Evolutionary conservation across 2,329 filamentous ascomycete species (phyloP).

Genomic region (Hawksworthiomyces lignivorus): DNA sequence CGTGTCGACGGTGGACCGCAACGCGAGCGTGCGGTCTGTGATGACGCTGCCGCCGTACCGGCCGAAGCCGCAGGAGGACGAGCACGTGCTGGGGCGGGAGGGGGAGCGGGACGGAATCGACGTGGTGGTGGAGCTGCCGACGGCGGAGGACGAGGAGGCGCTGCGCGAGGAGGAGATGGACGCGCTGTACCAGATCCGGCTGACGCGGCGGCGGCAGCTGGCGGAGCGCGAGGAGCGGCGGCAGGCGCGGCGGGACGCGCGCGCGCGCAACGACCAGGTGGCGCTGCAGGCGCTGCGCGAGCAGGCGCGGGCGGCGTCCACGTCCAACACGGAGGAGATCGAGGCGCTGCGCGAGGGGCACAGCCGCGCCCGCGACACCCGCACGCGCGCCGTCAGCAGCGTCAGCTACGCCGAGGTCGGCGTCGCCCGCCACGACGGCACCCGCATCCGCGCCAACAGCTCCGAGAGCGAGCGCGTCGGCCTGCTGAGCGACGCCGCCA

Average conservation of each 20-base stretch:
- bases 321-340: constrained; percentile 45
- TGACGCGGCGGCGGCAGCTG: constrained; percentile 66
- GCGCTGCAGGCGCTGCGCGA: constrained; percentile 61
- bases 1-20: constrained; percentile 55
- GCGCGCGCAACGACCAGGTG: constrained; percentile 59
- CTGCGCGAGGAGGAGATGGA: constrained; percentile 89
- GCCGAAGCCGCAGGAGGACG: constrained; percentile 61
- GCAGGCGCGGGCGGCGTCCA: constrained; percentile 39
- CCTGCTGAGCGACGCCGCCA: constrained; percentile 63
- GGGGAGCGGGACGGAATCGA: constrained; percentile 91
- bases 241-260: constrained; percentile 61
- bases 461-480: constrained; percentile 65
- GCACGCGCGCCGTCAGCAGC: constrained; percentile 62
- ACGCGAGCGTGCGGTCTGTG: constrained; percentile 83
- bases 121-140: constrained; percentile 78
- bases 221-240: constrained; percentile 72
- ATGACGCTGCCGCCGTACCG: constrained; percentile 89
- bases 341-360: constrained; percentile 52
- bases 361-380: constrained; percentile 47
- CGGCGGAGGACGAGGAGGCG: constrained; percentile 67
- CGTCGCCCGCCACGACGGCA: constrained; percentile 69
- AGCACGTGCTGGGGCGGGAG: constrained; percentile 78
- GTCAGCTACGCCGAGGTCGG: constrained; percentile 73
- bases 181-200: constrained; percentile 78
- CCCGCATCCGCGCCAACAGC: constrained; percentile 64